A percentile compares a stretch with the other conserved stretches of the same genome.
phyloP scores from a whole-genome alignment of 2,329 filamentous ascomycete genomes.

The Clathrospora elynae region DNA sequence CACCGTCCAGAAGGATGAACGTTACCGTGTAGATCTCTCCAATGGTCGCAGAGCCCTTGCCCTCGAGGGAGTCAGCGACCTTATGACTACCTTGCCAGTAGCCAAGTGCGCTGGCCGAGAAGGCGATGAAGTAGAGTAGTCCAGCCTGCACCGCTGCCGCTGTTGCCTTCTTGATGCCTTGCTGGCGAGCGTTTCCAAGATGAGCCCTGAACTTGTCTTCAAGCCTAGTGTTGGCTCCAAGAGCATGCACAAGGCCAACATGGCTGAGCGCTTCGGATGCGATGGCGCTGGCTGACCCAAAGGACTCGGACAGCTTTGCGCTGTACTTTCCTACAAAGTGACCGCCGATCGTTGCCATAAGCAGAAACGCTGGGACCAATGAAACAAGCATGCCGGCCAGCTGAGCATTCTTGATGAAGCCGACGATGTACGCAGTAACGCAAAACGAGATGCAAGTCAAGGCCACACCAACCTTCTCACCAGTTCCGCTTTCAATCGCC shows the following conservation, averaged over 20 bases:
- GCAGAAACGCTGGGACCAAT: constrained; percentile 65
- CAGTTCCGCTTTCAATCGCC: constrained; percentile 69
- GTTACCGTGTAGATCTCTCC: constrained; percentile 62
- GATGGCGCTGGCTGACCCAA: constrained; percentile 65
- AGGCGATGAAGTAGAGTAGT: constrained; percentile 69
- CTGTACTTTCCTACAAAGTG: constrained; percentile 60
- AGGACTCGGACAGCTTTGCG: constrained; percentile 56
- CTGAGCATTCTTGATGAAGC: constrained; percentile 66
- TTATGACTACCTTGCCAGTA: constrained; percentile 70
- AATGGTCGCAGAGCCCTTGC: constrained; percentile 40
- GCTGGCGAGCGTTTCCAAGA: constrained; percentile 56
- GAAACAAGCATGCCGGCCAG: constrained; percentile 69
- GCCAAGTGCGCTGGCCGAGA: constrained; percentile 68
- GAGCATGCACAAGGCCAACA: constrained; percentile 66
- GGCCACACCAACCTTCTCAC: constrained; percentile 71
- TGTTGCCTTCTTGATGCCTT: constrained; percentile 64
- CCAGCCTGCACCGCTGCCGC: constrained; percentile 64
- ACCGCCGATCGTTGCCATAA: constrained; percentile 63
- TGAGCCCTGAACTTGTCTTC: constrained; percentile 64
- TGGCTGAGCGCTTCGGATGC: constrained; percentile 67
- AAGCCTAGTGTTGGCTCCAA: constrained; percentile 63
- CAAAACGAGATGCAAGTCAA: constrained; percentile 69
- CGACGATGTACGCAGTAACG: constrained; percentile 68
- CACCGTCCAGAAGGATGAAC: constrained; percentile 60
- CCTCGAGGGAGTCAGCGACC: constrained; percentile 54